Percentiles rank a stretch among this genome's conserved stretches.
These are phyloP conservation scores for Immersiella caudata DNA, from an alignment of 495 filamentous ascomycete species.

Conservation along the genomic window DNA sequence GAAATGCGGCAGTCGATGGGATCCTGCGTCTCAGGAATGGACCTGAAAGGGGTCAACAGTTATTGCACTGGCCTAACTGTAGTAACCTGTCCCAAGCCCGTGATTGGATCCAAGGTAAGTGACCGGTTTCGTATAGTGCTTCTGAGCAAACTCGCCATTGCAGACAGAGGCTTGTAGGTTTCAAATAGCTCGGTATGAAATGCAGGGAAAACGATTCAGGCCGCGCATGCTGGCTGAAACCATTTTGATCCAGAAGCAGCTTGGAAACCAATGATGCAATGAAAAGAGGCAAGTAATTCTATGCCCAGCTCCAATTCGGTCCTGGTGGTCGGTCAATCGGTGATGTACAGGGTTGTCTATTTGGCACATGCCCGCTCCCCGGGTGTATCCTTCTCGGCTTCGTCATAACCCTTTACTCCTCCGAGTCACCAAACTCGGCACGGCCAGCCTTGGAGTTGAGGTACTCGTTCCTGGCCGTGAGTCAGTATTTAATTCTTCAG, in stretches of 20 bases:
- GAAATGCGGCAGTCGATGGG: too few relatives aligned
- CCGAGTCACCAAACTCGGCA: slow-evolving; percentile 52
- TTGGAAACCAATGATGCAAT: not conserved
- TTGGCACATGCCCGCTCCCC: slow-evolving; percentile 27
- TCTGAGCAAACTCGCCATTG: too few relatives aligned
- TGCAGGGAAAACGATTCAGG: too few relatives aligned
- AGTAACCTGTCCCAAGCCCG: too few relatives aligned
- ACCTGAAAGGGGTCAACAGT: too few relatives aligned
- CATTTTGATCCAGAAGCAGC: not conserved
- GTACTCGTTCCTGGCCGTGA: slow-evolving; percentile 77
- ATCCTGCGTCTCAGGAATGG: too few relatives aligned
- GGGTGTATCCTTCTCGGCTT: slow-evolving; percentile 2
- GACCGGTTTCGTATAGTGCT: too few relatives aligned
- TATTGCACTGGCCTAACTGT: too few relatives aligned
- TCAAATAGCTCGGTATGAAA: too few relatives aligned
- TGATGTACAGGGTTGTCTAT: slow-evolving; percentile 42
- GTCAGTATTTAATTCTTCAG: slow-evolving; percentile 26
- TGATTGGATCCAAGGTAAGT: too few relatives aligned
- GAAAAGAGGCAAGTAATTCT: slow-evolving; percentile 21
- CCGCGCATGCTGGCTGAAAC: too few relatives aligned
- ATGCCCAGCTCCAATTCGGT: slow-evolving; percentile 19
- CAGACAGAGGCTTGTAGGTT: too few relatives aligned
- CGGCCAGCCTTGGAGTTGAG: slow-evolving; percentile 90
- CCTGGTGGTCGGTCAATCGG: slow-evolving; percentile 7
- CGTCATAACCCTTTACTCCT: slow-evolving; percentile 42